A percentile compares a stretch with the other conserved stretches of the same genome.
Conservation (phyloP, 345 rosid species). For the Citrus medica region DNA sequence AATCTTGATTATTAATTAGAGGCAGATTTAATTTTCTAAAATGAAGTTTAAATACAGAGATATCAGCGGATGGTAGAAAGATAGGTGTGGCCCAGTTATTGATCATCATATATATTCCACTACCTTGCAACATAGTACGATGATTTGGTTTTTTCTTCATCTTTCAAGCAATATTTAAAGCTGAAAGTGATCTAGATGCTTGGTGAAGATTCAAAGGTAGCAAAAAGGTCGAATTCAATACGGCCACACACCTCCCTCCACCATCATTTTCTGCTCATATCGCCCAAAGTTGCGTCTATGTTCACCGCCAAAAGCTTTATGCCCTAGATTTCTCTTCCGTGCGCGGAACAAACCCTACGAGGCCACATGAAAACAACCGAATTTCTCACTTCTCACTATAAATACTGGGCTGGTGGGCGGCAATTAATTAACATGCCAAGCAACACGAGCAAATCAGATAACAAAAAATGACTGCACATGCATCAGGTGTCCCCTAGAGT, state of each 20-base stretch:
- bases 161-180: background rate
- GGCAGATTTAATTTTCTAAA: background rate
- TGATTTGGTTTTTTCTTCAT: background rate
- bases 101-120: background rate
- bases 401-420: background rate
- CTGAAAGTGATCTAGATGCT: background rate
- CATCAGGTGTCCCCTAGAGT: slow-evolving; percentile 35
- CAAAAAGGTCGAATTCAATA: background rate
- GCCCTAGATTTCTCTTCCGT: background rate
- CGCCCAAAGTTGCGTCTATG: slow-evolving; percentile 14
- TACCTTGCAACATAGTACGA: background rate
- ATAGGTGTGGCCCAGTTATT: background rate
- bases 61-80: background rate
- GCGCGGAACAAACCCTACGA: background rate
- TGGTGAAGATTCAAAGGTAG: background rate
- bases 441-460: background rate
- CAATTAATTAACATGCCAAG: background rate
- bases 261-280: background rate
- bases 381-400: background rate
- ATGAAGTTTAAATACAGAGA: background rate
- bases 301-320: slow-evolving; percentile 8
- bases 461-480: background rate
- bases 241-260: background rate
- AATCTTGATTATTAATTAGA: background rate
- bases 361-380: no score